Evolutionary conservation across 2,329 filamentous ascomycete species (phyloP).

Genomic region (Aspergillus uvarum): DNA sequence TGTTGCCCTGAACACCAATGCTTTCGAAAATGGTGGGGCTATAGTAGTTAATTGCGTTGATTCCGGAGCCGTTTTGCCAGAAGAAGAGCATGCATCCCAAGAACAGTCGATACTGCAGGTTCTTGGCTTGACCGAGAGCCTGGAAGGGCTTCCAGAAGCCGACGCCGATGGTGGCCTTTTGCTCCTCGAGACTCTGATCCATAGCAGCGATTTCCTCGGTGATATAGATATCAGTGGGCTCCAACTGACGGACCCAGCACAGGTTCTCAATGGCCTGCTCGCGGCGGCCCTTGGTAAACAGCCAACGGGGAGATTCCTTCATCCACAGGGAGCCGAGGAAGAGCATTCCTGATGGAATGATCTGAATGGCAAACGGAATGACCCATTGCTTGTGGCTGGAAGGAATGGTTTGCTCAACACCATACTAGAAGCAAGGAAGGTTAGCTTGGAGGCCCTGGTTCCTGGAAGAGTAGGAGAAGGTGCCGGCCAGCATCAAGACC

Average conservation of each 20-base stretch:
- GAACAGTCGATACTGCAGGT: conserved; percentile 70
- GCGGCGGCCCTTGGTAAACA: conserved; percentile 66
- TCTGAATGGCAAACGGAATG: conserved; percentile 35
- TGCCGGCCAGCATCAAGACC: background rate
- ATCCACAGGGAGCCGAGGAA: conserved; percentile 60
- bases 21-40: conserved; percentile 66
- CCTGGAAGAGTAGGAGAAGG: background rate
- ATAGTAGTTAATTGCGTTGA: conserved; percentile 82
- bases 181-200: conserved; percentile 66
- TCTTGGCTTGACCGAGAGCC: conserved; percentile 52
- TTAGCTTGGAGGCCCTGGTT: conserved; percentile 12
- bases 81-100: conserved; percentile 73
- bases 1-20: conserved; percentile 4
- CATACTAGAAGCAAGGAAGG: conserved; percentile 42
- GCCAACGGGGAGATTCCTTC: conserved; percentile 65
- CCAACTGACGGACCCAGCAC: conserved; percentile 43
- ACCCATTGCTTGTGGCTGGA: conserved; percentile 33
- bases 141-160: conserved; percentile 74
- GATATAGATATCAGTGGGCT: conserved; percentile 58
- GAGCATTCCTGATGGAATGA: conserved; percentile 35
- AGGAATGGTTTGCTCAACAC: conserved; percentile 42
- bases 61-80: conserved; percentile 74
- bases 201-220: conserved; percentile 70
- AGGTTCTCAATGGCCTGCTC: conserved; percentile 62
- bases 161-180: conserved; percentile 60